Conservation (phyloP, 2,329 filamentous ascomycete species). For the Leptographium lundbergii region DNA sequence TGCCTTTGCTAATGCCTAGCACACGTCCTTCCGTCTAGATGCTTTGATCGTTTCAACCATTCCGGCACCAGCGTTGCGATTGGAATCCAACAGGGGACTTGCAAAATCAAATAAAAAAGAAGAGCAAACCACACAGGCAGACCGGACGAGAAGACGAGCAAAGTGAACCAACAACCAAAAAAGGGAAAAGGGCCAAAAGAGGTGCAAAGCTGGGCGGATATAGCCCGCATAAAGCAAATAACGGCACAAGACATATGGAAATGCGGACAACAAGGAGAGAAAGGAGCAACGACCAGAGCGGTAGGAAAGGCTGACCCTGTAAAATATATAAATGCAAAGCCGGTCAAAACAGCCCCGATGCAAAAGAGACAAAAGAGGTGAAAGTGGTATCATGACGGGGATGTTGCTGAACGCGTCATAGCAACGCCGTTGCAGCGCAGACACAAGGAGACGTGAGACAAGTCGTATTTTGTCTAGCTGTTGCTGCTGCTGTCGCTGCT, state of each 20-base stretch:
- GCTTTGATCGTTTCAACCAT: background rate
- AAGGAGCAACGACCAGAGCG: background rate
- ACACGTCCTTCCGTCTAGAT: background rate
- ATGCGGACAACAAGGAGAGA: background rate
- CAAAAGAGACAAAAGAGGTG: background rate
- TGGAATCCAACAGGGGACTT: background rate
- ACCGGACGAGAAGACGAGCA: background rate
- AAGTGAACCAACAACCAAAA: background rate
- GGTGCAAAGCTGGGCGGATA: background rate
- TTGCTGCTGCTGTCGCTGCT: too few species aligned
- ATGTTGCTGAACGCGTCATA: background rate
- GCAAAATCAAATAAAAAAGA: background rate
- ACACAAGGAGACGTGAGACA: background rate
- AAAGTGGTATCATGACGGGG: background rate
- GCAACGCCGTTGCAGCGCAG: background rate
- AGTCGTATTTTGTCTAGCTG: too few species aligned
- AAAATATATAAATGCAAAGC: background rate
- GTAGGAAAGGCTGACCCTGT: too few species aligned
- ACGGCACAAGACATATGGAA: too few species aligned
- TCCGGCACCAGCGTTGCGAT: background rate
- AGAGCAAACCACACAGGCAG: background rate
- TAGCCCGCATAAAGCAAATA: conserved; percentile 18
- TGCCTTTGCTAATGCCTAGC: background rate
- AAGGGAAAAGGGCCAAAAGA: background rate
- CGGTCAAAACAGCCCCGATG: background rate